These are phyloP conservation scores for Krasilnikovozyma curviuscula DNA, from an alignment of 768 basidiomycete genomes.

Conservation along the genomic window DNA sequence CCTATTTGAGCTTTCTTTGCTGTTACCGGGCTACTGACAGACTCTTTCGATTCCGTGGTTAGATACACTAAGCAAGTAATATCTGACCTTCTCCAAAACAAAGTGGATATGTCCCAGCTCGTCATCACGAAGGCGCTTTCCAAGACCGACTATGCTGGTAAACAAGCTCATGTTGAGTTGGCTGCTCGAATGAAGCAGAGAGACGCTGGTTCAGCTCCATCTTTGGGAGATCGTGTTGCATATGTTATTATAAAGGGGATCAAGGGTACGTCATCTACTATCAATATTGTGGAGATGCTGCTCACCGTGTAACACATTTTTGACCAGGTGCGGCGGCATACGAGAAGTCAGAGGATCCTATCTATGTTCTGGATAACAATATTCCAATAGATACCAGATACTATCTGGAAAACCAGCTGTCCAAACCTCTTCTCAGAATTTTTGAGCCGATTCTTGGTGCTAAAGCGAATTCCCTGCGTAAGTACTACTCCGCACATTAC, in stretches of 20 bases:
- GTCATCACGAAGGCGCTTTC: slow-evolving; percentile 95
- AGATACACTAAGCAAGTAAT: slow-evolving; percentile 90
- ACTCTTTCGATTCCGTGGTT: background rate
- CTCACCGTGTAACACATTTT: background rate
- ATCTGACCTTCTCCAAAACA: slow-evolving; percentile 84
- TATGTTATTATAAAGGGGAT: slow-evolving; percentile 96
- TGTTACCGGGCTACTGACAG: background rate
- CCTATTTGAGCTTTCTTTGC: background rate
- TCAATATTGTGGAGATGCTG: background rate
- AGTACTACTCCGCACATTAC: slow-evolving; percentile 20
- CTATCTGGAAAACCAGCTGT: slow-evolving; percentile 92
- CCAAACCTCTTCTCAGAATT: slow-evolving; percentile 89
- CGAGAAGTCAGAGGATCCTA: slow-evolving; percentile 94
- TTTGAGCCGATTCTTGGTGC: slow-evolving; percentile 96
- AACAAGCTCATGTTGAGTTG: slow-evolving; percentile 90
- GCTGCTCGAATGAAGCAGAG: slow-evolving; percentile 90
- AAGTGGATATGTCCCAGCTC: slow-evolving; percentile 94
- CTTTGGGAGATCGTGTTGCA: slow-evolving; percentile 94
- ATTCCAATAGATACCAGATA: slow-evolving; percentile 96
- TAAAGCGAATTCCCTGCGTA: slow-evolving; percentile 63
- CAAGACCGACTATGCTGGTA: slow-evolving; percentile 84
- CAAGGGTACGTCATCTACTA: slow-evolving; percentile 40
- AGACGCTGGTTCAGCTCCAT: slow-evolving; percentile 90
- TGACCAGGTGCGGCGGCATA: slow-evolving; percentile 74
- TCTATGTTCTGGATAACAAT: slow-evolving; percentile 94